These are phyloP conservation scores for Penicillium psychrofluorescens DNA, from an alignment of 495 filamentous ascomycete species.

Conservation along the genomic window DNA sequence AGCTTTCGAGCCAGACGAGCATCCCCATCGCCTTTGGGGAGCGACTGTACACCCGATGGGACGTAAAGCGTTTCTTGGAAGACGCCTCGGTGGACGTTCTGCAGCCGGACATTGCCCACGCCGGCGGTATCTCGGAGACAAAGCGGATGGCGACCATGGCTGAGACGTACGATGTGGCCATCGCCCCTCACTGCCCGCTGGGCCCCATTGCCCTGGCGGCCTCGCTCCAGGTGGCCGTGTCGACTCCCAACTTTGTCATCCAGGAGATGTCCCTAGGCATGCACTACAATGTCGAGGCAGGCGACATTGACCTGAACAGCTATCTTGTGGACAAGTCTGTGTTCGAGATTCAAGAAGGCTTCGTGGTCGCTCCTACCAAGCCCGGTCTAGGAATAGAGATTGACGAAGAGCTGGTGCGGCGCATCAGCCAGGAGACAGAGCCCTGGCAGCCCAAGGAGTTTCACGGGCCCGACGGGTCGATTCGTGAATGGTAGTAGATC, in stretches of 20 bases:
- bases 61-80: slow-evolving; percentile 67
- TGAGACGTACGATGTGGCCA: slow-evolving; percentile 71
- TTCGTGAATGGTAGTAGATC: slow-evolving; percentile 61
- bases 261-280: slow-evolving; percentile 80
- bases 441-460: slow-evolving; percentile 60
- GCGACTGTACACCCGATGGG: slow-evolving; percentile 68
- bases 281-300: slow-evolving; percentile 64
- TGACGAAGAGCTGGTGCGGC: slow-evolving; percentile 58
- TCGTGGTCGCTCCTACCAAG: slow-evolving; percentile 54
- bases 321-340: slow-evolving; percentile 59
- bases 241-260: slow-evolving; percentile 66
- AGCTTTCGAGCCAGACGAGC: slow-evolving; percentile 52
- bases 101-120: slow-evolving; percentile 71
- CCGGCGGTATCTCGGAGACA: slow-evolving; percentile 72
- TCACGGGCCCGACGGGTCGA: slow-evolving; percentile 60
- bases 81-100: slow-evolving; percentile 64
- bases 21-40: slow-evolving; percentile 73
- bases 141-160: slow-evolving; percentile 64
- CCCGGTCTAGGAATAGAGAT: slow-evolving; percentile 71
- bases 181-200: slow-evolving; percentile 74
- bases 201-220: slow-evolving; percentile 73
- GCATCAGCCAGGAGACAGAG: slow-evolving; percentile 43
- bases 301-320: slow-evolving; percentile 58
- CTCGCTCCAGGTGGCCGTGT: slow-evolving; percentile 61
- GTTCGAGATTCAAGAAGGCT: slow-evolving; percentile 61